phyloP scores from a whole-genome alignment of 768 basidiomycete species.

The Boletellus ananas region DNA sequence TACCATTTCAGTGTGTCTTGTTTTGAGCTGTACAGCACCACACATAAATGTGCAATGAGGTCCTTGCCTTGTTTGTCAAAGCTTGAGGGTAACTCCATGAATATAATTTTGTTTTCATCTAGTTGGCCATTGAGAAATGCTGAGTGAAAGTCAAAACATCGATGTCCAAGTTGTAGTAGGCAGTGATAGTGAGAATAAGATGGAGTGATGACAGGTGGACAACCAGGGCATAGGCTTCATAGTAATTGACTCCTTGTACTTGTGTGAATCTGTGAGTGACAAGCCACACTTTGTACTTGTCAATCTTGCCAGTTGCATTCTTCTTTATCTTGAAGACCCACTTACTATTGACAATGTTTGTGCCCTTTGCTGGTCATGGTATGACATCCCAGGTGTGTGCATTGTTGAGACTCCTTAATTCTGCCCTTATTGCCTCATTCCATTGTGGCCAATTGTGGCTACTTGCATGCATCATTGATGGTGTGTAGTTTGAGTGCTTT shows the following conservation, averaged over 20 bases:
- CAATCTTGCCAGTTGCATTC: neutral
- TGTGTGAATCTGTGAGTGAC: neutral
- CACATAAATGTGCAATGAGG: slow-evolving; percentile 8
- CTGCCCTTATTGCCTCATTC: too few species aligned
- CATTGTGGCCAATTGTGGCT: too few species aligned
- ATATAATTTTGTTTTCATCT: slow-evolving; percentile 3
- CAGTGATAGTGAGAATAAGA: slow-evolving; percentile 9
- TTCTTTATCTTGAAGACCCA: slow-evolving; percentile 7
- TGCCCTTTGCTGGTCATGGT: neutral
- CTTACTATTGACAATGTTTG: neutral
- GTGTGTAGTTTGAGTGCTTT: neutral
- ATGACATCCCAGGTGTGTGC: too few species aligned
- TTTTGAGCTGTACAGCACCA: slow-evolving; percentile 7
- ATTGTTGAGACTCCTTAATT: too few species aligned
- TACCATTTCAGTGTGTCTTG: slow-evolving; percentile 11
- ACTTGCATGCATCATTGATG: neutral
- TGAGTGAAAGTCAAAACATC: slow-evolving; percentile 10
- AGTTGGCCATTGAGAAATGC: slow-evolving; percentile 10
- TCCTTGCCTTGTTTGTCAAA: neutral
- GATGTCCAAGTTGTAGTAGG: slow-evolving; percentile 4
- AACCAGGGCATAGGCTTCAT: neutral
- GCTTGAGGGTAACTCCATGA: slow-evolving; percentile 5
- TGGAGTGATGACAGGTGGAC: slow-evolving; percentile 5
- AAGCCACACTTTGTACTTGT: neutral
- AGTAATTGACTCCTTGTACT: neutral